Evolutionary conservation across 768 basidiomycete genomes (phyloP), one percentile per base, ranked within the genome.

Genomic region (Antrodiella citrinella): DNA sequence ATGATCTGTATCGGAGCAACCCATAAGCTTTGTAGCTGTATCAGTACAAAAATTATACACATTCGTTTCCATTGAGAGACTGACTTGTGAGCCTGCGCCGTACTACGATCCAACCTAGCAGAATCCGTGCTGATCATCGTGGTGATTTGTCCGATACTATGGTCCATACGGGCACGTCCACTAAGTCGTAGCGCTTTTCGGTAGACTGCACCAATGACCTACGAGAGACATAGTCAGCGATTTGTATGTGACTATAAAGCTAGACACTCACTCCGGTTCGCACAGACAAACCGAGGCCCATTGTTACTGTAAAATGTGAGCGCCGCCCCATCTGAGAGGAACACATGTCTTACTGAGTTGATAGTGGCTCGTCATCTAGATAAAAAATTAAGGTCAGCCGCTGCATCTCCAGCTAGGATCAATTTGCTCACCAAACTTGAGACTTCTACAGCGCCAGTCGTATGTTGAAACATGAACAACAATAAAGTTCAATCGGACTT

Each of bases 91-190:
- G 62, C 55, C 45, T 57, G 73, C 4, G 60, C 69, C n/a, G 67
- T 63, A 57, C 77, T 71, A 13, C 66, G 55, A 52, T 83, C 82
- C 20, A 84, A 60, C 43, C 78, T 73, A 4, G 74, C 72, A 0
- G 80, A 66, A 58, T 88, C 85, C 11, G 78, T 73, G 1, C 81
- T 80, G 4, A 86, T 81, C 70, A 86, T 76, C 0, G 83, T 87
- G 9, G 78, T 84, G 45, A 86, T 79, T 58, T 82, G 71, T 0
- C 85, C 85, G 39, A 78, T 77, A 18, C 72, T 77, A 58, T 84
- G 81, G 40, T 78, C 69, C 22, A 75, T 52, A 18, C 82, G 71
- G 7, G 82, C 71, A 45, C 75, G 71, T 0, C 79, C 78, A 13
- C 84, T 86, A 0, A 87, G 66, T 11, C 84, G 75, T 35, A 87